These are phyloP conservation scores for Breynia disticha DNA, from an alignment of 441 rosid genomes.

Conservation along the genomic window DNA sequence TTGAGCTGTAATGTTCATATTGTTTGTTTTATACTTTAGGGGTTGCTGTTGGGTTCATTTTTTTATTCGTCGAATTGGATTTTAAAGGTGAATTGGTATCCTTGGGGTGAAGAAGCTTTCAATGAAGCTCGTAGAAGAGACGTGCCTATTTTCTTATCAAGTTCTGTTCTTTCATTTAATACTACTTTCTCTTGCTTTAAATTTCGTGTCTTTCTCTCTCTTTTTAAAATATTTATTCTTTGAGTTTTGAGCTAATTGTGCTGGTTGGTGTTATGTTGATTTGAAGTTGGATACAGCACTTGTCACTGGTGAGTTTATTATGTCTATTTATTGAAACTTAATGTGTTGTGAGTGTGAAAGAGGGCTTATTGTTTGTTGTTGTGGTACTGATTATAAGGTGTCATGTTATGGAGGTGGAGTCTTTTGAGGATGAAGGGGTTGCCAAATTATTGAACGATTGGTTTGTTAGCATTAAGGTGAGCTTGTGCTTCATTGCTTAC, in stretches of 20 bases:
- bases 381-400: conserved; percentile 43
- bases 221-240: background rate
- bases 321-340: background rate
- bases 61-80: no score
- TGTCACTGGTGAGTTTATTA: conserved; percentile 79
- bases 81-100: conserved; percentile 83
- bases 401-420: conserved; percentile 97
- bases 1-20: no score
- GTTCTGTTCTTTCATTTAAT: conserved; percentile 22
- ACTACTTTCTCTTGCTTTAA: background rate
- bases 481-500: conserved; percentile 5
- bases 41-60: no score
- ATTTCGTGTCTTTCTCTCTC: background rate
- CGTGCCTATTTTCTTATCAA: conserved; percentile 88
- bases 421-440: conserved; percentile 75
- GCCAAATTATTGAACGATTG: conserved; percentile 74
- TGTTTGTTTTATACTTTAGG: no score
- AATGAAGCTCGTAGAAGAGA: conserved; percentile 68
- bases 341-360: background rate
- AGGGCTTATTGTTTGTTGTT: background rate
- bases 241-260: background rate
- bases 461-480: conserved; percentile 87
- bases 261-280: background rate
- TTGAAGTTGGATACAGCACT: conserved; percentile 96
- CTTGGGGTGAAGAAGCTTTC: conserved; percentile 95